Evolutionary conservation across 1,284 basidiomycete species (phyloP).

Genomic region (Apiotrichum veenhuisii): DNA sequence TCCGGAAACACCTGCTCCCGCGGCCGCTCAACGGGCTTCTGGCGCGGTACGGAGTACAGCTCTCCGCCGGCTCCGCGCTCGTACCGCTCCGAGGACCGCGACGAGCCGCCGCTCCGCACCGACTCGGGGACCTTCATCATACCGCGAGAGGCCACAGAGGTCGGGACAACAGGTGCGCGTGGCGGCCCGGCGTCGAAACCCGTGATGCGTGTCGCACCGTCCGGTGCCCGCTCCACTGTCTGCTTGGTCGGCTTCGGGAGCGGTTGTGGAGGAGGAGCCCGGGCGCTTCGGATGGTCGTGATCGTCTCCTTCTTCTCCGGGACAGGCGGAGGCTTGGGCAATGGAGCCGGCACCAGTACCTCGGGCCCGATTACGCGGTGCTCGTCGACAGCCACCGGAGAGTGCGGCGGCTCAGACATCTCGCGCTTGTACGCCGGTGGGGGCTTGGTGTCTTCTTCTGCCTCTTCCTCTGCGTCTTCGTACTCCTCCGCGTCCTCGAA

Average conservation of each 20-base stretch:
- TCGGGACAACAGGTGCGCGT: slow-evolving; percentile 1
- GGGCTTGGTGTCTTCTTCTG: not conserved
- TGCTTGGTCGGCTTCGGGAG: slow-evolving; percentile 6
- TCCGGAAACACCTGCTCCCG: slow-evolving; percentile 44
- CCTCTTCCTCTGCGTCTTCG: not conserved
- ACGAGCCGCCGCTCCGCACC: slow-evolving; percentile 5
- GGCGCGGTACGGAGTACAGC: not conserved
- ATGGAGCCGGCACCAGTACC: not conserved
- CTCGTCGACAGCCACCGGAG: not conserved
- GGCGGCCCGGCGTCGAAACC: slow-evolving; percentile 35
- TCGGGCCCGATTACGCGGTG: not conserved
- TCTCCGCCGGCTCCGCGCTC: not conserved
- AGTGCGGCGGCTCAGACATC: not conserved
- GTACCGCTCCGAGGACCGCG: slow-evolving; percentile 9
- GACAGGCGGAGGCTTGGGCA: not conserved
- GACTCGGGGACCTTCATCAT: not conserved
- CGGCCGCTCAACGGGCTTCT: slow-evolving; percentile 34
- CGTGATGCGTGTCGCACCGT: slow-evolving; percentile 33
- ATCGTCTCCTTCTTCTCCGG: slow-evolving; percentile 1
- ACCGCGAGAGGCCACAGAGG: not conserved
- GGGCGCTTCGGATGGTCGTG: slow-evolving; percentile 1
- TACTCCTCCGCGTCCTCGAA: not conserved
- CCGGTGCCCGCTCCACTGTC: slow-evolving; percentile 24
- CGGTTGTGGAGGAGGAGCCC: not conserved
- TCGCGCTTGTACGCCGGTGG: not conserved